Evolutionary conservation across 2,329 filamentous ascomycete species (phyloP).

Genomic region (Fusarium sp.): DNA sequence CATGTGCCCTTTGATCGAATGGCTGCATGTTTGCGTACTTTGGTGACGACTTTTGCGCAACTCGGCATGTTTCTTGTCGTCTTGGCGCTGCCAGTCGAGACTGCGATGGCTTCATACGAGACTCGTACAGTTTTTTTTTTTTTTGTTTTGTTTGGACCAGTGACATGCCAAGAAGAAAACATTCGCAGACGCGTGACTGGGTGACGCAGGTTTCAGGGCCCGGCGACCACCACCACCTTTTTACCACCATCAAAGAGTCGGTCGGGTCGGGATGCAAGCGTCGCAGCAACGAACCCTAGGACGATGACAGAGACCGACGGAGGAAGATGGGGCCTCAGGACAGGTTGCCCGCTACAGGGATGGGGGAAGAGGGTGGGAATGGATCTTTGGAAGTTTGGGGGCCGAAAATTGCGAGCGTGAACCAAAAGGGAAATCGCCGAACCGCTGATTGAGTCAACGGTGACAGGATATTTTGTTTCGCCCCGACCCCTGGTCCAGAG

Average conservation of each 20-base stretch:
- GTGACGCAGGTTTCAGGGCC: constrained; percentile 29
- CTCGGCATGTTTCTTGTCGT: background rate
- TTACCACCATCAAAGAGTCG: constrained; percentile 10
- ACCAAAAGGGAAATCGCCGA: constrained; percentile 41
- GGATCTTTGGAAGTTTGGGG: constrained; percentile 17
- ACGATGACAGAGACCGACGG: constrained; percentile 7
- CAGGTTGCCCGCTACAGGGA: constrained; percentile 21
- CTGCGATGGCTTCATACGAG: constrained; percentile 26
- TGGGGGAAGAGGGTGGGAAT: constrained; percentile 11
- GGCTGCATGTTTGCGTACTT: constrained; percentile 26
- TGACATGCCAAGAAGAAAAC: constrained; percentile 23
- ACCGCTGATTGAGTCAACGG: constrained; percentile 42
- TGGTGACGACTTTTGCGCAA: background rate
- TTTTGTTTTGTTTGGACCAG: constrained; percentile 3
- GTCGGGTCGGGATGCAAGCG: background rate
- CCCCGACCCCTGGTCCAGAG: constrained; percentile 30
- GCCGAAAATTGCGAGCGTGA: constrained; percentile 9
- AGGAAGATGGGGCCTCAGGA: constrained; percentile 16
- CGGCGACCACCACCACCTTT: constrained; percentile 19
- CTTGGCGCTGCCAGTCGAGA: constrained; percentile 14
- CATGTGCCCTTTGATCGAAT: constrained; percentile 20
- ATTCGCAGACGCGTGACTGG: constrained; percentile 10
- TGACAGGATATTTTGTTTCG: constrained; percentile 30
- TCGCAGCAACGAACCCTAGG: constrained; percentile 25
- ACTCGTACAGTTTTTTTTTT: background rate